These are phyloP conservation scores for Ophiorrhiza pumila DNA, from an alignment of 257 asterid species.

Conservation along the genomic window DNA sequence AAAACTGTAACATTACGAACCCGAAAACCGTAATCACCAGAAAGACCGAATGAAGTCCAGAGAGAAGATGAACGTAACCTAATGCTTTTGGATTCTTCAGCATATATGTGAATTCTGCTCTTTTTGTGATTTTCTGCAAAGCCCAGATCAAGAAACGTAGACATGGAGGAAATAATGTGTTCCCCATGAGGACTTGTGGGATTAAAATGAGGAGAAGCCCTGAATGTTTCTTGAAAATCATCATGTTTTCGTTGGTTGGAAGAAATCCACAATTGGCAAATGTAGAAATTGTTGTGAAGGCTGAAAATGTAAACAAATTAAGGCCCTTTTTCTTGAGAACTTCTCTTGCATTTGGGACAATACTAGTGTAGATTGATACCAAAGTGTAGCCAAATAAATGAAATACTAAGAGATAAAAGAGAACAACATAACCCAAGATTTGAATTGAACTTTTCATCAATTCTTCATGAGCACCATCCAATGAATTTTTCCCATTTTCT, in stretches of 20 bases:
- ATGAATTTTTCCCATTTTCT: not conserved
- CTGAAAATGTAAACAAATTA: slow-evolving; percentile 24
- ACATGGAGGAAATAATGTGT: slow-evolving; percentile 44
- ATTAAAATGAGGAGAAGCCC: slow-evolving; percentile 43
- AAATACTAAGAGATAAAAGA: slow-evolving; percentile 28
- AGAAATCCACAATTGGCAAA: slow-evolving; percentile 51
- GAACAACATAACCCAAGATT: slow-evolving; percentile 21
- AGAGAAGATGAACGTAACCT: slow-evolving; percentile 37
- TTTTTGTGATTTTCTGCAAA: slow-evolving; percentile 20
- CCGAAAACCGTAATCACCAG: slow-evolving; percentile 34
- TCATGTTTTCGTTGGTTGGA: slow-evolving; percentile 62
- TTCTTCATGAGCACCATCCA: not conserved
- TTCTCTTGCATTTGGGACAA: slow-evolving; percentile 27
- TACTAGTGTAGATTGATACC: slow-evolving; percentile 23
- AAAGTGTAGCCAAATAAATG: slow-evolving; percentile 27
- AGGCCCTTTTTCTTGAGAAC: slow-evolving; percentile 34
- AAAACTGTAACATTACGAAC: slow-evolving; percentile 33
- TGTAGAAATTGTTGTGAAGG: slow-evolving; percentile 45
- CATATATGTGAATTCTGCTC: slow-evolving; percentile 25
- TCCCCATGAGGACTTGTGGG: slow-evolving; percentile 51
- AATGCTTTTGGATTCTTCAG: slow-evolving; percentile 25
- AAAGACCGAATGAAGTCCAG: slow-evolving; percentile 9
- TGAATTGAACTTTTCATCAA: slow-evolving; percentile 13
- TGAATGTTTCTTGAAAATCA: slow-evolving; percentile 35
- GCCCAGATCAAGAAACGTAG: slow-evolving; percentile 30